phyloP scores from a whole-genome alignment of 495 filamentous ascomycete species.

The Hypoxylon cercidicola region DNA sequence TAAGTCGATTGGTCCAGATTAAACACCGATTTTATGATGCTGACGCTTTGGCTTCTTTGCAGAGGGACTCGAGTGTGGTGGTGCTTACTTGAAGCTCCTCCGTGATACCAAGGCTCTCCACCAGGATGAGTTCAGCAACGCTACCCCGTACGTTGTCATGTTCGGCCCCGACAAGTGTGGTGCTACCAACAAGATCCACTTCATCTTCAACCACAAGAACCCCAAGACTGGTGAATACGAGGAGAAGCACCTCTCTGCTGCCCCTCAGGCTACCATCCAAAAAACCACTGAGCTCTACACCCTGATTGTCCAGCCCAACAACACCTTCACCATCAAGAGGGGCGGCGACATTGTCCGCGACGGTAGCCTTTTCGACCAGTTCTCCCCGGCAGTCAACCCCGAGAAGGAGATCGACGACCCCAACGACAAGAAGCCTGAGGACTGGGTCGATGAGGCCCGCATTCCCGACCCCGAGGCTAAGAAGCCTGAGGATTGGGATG shows the following conservation, averaged over 20 bases:
- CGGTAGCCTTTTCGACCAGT: slow-evolving; percentile 94
- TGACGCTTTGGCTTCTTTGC: slow-evolving; percentile 20
- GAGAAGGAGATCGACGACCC: slow-evolving; percentile 95
- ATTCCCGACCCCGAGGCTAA: slow-evolving; percentile 92
- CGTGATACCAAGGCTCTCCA: slow-evolving; percentile 97
- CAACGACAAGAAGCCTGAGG: slow-evolving; percentile 92
- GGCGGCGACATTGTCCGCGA: slow-evolving; percentile 86
- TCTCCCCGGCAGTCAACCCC: slow-evolving; percentile 92
- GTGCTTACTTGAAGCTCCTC: slow-evolving; percentile 99
- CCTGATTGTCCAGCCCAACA: slow-evolving; percentile 92
- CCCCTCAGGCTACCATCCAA: slow-evolving; percentile 84
- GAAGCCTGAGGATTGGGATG: slow-evolving; percentile 99
- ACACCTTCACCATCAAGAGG: slow-evolving; percentile 90
- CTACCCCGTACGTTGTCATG: slow-evolving; percentile 98
- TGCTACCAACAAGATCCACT: slow-evolving; percentile 99
- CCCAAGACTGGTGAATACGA: slow-evolving; percentile 99
- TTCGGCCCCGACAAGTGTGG: slow-evolving; percentile 99
- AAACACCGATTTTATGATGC: slow-evolving; percentile 38
- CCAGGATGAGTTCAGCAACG: slow-evolving; percentile 97
- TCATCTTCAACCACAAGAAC: slow-evolving; percentile 99
- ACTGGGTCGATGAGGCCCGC: slow-evolving; percentile 93
- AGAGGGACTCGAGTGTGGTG: slow-evolving; percentile 98
- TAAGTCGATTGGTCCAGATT: slow-evolving; percentile 58
- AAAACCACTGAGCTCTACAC: slow-evolving; percentile 96
- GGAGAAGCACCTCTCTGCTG: slow-evolving; percentile 95